Evolutionary conservation across 495 filamentous ascomycete species (phyloP).

Genomic region (Penicillium roqueforti): DNA sequence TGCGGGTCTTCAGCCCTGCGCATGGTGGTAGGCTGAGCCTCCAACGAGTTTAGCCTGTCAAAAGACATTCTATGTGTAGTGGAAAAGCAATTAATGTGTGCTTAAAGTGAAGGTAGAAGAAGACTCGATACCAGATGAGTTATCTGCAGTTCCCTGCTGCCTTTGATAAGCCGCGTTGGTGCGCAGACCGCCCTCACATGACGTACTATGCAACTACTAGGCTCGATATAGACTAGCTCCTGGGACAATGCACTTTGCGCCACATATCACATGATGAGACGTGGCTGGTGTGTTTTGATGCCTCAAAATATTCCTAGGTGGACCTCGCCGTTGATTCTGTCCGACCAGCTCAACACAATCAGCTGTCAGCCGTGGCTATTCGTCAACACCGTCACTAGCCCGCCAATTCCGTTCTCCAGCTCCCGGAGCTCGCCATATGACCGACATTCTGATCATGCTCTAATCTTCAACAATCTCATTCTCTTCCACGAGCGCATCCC

Average conservation of each 20-base stretch:
- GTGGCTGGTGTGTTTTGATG: constrained; percentile 45
- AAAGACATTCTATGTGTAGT: constrained; percentile 69
- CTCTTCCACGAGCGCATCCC: constrained; percentile 29
- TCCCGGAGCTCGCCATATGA: constrained; percentile 9
- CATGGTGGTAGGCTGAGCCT: constrained; percentile 70
- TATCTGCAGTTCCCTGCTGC: constrained; percentile 19
- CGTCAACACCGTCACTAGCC: constrained; percentile 8
- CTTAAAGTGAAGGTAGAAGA: constrained; percentile 6
- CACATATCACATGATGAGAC: constrained; percentile 25
- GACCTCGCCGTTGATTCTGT: constrained; percentile 12
- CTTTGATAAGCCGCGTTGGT: constrained; percentile 18
- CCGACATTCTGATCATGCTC: constrained; percentile 34
- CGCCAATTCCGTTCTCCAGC: constrained; percentile 4
- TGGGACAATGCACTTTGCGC: constrained; percentile 7
- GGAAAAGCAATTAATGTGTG: constrained; percentile 5
- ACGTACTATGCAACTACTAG: constrained; percentile 25
- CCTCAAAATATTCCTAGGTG: constrained; percentile 29
- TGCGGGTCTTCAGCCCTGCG: constrained; percentile 67
- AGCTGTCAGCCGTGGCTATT: constrained; percentile 3
- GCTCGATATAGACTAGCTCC: constrained; percentile 12
- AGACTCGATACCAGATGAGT: constrained; percentile 7
- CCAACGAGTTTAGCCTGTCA: constrained; percentile 75
- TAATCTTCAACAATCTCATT: constrained; percentile 22
- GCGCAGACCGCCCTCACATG: constrained; percentile 38
- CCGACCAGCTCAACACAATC: constrained; percentile 9